These are phyloP conservation scores for Fusarium sp. DNA, from an alignment of 2,329 filamentous ascomycete genomes.

Conservation along the genomic window DNA sequence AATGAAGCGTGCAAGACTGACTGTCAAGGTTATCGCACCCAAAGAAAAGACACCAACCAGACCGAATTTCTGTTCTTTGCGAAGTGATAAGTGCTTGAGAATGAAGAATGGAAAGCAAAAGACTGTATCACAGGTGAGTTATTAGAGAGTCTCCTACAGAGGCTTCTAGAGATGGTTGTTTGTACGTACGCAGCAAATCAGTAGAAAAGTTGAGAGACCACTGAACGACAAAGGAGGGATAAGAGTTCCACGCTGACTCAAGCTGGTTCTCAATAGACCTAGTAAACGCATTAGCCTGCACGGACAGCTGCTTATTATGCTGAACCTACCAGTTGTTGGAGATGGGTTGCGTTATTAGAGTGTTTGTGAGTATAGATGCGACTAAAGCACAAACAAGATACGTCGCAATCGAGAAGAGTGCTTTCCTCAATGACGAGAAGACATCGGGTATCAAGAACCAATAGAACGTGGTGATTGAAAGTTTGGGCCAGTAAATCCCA, in stretches of 20 bases:
- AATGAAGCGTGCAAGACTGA: conserved; percentile 12
- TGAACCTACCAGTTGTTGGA: conserved; percentile 19
- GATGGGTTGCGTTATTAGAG: neutral
- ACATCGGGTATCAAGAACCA: conserved; percentile 25
- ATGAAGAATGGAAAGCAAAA: conserved; percentile 30
- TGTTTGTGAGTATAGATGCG: neutral
- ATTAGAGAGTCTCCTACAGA: neutral
- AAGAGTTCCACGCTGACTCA: conserved; percentile 15
- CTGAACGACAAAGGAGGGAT: neutral
- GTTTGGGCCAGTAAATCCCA: conserved; percentile 20
- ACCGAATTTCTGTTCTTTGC: conserved; percentile 9
- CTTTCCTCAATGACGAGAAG: neutral
- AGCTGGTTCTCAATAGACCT: conserved; percentile 27
- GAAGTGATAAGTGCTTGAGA: conserved; percentile 2
- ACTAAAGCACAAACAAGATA: conserved; percentile 4
- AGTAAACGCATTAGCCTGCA: accelerated
- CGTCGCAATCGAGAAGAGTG: neutral
- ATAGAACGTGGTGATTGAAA: conserved; percentile 22
- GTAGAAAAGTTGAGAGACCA: conserved; percentile 29
- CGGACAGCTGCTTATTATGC: neutral
- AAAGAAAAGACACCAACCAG: conserved; percentile 25
- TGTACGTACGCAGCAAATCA: conserved; percentile 5
- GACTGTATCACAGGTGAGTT: neutral
- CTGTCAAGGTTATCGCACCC: conserved; percentile 9
- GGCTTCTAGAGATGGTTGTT: neutral